Evolutionary conservation across 2,329 filamentous ascomycete species (phyloP).

Genomic region (Stachybotrys elegans): DNA sequence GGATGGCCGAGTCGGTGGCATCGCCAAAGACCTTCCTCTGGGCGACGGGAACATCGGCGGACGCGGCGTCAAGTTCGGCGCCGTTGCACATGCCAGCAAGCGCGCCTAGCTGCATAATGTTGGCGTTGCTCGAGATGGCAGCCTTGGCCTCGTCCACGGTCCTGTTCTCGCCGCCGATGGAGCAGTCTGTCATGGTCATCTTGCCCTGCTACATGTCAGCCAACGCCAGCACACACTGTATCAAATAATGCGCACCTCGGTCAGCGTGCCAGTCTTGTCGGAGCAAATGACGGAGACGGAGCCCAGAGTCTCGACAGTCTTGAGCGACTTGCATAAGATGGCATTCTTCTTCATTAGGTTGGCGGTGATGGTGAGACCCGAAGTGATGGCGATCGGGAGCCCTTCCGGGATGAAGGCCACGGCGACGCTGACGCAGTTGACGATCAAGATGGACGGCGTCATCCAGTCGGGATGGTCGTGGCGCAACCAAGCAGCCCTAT

Average conservation of each 20-base stretch:
- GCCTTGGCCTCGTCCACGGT: conserved; percentile 44
- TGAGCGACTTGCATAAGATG: conserved; percentile 73
- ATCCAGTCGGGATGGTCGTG: conserved; percentile 65
- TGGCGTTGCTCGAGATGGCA: conserved; percentile 26
- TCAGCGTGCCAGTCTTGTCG: conserved; percentile 71
- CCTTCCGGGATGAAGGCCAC: conserved; percentile 75
- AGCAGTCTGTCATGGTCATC: conserved; percentile 68
- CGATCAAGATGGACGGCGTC: conserved; percentile 65
- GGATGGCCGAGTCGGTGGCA: conserved; percentile 69
- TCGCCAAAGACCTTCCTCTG: conserved; percentile 67
- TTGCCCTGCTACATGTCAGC: too few relatives aligned
- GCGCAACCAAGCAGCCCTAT: conserved; percentile 64
- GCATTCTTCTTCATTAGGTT: conserved; percentile 73
- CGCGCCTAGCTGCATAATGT: conserved; percentile 54
- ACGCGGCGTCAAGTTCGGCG: conserved; percentile 67
- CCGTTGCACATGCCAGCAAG: conserved; percentile 68
- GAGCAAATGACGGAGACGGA: conserved; percentile 70
- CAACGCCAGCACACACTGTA: too few relatives aligned
- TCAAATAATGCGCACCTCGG: conserved; percentile 44
- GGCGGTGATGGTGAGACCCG: conserved; percentile 69
- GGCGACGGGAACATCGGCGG: conserved; percentile 50
- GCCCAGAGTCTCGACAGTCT: conserved; percentile 72
- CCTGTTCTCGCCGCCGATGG: conserved; percentile 48
- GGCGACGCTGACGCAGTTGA: conserved; percentile 66
- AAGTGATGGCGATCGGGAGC: conserved; percentile 63